These are phyloP conservation scores for Pinus taeda DNA, from an alignment of 75 land plant species.

Conservation along the genomic window DNA sequence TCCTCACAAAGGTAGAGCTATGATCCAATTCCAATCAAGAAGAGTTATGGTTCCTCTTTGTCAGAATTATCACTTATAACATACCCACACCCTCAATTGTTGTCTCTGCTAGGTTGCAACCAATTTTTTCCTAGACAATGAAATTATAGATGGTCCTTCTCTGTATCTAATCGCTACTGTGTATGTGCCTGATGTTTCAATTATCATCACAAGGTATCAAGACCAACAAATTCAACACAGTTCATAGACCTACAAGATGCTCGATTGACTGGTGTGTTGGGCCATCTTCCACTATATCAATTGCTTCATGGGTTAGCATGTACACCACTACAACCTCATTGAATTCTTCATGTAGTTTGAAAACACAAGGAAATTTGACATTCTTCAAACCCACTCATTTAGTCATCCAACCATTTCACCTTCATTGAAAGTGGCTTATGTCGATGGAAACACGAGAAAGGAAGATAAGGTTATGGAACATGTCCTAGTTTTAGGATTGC, in stretches of 20 bases:
- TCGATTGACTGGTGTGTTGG: slow-evolving; percentile 90
- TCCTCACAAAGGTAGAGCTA: slow-evolving; percentile 70
- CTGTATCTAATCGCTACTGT: slow-evolving; percentile 50
- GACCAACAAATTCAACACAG: slow-evolving; percentile 64
- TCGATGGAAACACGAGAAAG: too few species aligned
- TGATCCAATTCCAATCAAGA: slow-evolving; percentile 76
- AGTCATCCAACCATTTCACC: too few species aligned
- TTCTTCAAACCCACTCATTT: too few species aligned
- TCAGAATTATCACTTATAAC: slow-evolving; percentile 70
- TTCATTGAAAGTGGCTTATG: too few species aligned
- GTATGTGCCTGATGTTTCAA: slow-evolving; percentile 74
- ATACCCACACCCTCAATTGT: slow-evolving; percentile 68
- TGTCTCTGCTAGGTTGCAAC: slow-evolving; percentile 62
- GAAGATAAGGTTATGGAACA: too few species aligned
- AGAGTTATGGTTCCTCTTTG: slow-evolving; percentile 63
- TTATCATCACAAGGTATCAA: slow-evolving; percentile 86
- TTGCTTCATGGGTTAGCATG: slow-evolving; percentile 81
- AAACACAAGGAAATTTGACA: slow-evolving; percentile 74
- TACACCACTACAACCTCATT: slow-evolving; percentile 80
- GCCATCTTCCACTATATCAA: slow-evolving; percentile 91
- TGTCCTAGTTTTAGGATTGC: too few species aligned
- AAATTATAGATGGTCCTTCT: slow-evolving; percentile 57
- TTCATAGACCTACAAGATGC: slow-evolving; percentile 71
- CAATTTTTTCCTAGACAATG: slow-evolving; percentile 78
- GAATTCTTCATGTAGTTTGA: slow-evolving; percentile 93